Percentiles rank a stretch among this genome's conserved stretches.
Conservation (phyloP, 23 red algal genomes). For the Pyropia yezoensis region DNA sequence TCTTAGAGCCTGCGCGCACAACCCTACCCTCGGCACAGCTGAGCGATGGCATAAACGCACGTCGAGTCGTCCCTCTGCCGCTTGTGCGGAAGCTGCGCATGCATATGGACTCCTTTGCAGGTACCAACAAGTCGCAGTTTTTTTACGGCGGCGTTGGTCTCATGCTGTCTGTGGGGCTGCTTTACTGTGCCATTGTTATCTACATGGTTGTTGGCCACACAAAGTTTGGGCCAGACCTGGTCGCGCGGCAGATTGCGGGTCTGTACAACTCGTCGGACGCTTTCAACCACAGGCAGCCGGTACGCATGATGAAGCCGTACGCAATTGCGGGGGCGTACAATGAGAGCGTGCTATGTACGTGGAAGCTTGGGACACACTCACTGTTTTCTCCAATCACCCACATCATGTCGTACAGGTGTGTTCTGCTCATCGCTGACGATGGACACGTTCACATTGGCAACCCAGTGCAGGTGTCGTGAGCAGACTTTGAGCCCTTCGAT, state of each 20-base stretch:
- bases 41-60: too few relatives aligned
- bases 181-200: not conserved
- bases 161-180: not conserved
- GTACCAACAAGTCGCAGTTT: slow-evolving; percentile 1
- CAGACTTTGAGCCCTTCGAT: not conserved
- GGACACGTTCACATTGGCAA: not conserved
- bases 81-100: not conserved
- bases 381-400: not conserved
- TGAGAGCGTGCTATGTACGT: not conserved
- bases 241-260: not conserved
- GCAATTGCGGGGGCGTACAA: not conserved
- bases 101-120: not conserved
- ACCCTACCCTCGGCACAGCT: too few relatives aligned
- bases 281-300: not conserved
- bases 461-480: not conserved
- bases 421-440: not conserved
- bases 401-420: not conserved
- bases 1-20: too few relatives aligned
- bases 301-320: not conserved
- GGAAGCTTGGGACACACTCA: not conserved
- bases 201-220: not conserved
- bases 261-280: not conserved
- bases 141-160: not conserved
- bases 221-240: not conserved
- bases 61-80: too few relatives aligned